Evolutionary conservation across 2,329 filamentous ascomycete genomes (phyloP).

Genomic region (Aspergillus intermedius): DNA sequence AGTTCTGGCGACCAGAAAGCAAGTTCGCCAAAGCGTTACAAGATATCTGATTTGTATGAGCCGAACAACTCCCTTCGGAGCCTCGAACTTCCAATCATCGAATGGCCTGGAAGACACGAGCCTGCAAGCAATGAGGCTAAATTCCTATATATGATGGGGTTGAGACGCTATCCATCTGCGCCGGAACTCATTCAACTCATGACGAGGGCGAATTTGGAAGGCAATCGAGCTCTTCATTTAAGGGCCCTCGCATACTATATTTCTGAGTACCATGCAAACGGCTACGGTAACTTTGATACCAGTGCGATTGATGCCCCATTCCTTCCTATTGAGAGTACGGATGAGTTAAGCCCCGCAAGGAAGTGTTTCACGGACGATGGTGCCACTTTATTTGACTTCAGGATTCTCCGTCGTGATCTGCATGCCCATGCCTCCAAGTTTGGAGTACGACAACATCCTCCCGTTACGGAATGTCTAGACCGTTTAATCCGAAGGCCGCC

Average conservation of each 20-base stretch:
- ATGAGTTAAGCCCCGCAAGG: slow-evolving; percentile 62
- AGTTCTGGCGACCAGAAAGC: slow-evolving; percentile 48
- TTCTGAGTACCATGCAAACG: slow-evolving; percentile 68
- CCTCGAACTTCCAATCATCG: slow-evolving; percentile 67
- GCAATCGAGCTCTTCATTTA: slow-evolving; percentile 52
- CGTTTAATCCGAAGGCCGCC: slow-evolving; percentile 68
- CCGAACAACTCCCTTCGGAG: slow-evolving; percentile 64
- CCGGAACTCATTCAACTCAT: slow-evolving; percentile 73
- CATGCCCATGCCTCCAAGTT: slow-evolving; percentile 76
- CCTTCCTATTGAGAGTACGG: slow-evolving; percentile 63
- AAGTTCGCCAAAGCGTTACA: slow-evolving; percentile 54
- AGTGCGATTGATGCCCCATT: slow-evolving; percentile 52
- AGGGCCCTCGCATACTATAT: slow-evolving; percentile 77
- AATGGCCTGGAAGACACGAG: slow-evolving; percentile 72
- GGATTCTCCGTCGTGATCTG: slow-evolving; percentile 69
- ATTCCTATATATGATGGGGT: slow-evolving; percentile 67
- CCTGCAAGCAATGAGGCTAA: slow-evolving; percentile 62
- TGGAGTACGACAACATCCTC: slow-evolving; percentile 75
- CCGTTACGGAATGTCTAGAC: slow-evolving; percentile 68
- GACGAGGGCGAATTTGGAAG: slow-evolving; percentile 51
- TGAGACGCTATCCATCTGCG: slow-evolving; percentile 65
- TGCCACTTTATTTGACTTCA: slow-evolving; percentile 71
- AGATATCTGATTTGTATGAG: slow-evolving; percentile 72
- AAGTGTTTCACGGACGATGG: slow-evolving; percentile 77
- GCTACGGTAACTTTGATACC: slow-evolving; percentile 62